A percentile compares a stretch with the other conserved stretches of the same genome.
These are phyloP conservation scores for Arabidopsis thaliana DNA, from an alignment of 345 rosid genomes.

Conservation along the genomic window DNA sequence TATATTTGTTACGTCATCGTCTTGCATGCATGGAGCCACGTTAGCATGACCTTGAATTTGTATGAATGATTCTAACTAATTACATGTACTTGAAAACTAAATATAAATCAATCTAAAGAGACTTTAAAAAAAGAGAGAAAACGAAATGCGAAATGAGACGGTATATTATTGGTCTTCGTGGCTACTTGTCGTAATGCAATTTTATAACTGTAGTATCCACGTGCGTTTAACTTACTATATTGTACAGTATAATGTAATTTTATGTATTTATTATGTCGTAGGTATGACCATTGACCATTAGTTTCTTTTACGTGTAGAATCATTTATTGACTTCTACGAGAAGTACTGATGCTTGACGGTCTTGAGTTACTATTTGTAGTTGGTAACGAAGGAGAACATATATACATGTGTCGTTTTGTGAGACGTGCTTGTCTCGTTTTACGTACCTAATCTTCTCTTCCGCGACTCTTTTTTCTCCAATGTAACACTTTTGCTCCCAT, in stretches of 20 bases:
- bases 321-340: conserved; percentile 7
- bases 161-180: conserved; percentile 18
- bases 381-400: conserved; percentile 13
- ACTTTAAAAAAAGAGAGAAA: neutral
- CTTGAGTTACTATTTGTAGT: conserved; percentile 26
- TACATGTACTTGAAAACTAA: conserved; percentile 11
- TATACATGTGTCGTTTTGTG: conserved; percentile 34
- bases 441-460: conserved; percentile 20
- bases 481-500: too few relatives aligned
- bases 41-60: neutral
- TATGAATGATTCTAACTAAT: neutral
- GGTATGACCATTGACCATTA: conserved; percentile 13
- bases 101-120: conserved; percentile 1
- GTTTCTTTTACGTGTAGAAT: conserved; percentile 33
- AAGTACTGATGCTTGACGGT: conserved; percentile 13
- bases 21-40: conserved; percentile 29
- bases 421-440: conserved; percentile 24
- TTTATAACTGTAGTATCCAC: conserved; percentile 30
- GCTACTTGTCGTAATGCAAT: conserved; percentile 30
- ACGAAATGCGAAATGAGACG: conserved; percentile 4
- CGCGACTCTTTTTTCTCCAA: neutral
- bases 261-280: neutral
- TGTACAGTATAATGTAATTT: neutral
- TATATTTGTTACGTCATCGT: conserved; percentile 26
- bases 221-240: conserved; percentile 24